Percentiles rank a stretch among this genome's conserved stretches.
These are phyloP conservation scores for Agrocybe praecox DNA, from an alignment of 768 basidiomycete genomes.

Conservation along the genomic window DNA sequence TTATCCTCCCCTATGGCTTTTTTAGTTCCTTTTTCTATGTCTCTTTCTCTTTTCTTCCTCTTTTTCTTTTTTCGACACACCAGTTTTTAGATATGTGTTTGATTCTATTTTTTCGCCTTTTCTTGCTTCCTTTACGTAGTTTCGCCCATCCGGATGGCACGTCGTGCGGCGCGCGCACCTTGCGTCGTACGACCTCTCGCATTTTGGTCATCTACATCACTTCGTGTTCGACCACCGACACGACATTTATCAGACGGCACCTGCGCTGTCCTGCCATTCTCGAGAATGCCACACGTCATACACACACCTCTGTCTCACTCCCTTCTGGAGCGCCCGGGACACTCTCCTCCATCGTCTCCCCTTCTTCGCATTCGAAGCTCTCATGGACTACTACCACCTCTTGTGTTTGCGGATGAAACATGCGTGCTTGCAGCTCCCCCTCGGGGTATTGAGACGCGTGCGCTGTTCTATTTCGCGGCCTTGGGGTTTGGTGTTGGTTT, in stretches of 20 bases:
- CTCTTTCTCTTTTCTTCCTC: conserved; percentile 3
- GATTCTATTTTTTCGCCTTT: neutral
- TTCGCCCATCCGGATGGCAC: neutral
- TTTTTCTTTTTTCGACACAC: conserved; percentile 3
- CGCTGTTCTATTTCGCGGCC: neutral
- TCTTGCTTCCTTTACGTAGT: neutral
- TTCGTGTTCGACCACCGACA: neutral
- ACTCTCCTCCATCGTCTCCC: too few species aligned
- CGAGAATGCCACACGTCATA: too few species aligned
- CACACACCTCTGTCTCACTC: neutral
- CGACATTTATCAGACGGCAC: neutral
- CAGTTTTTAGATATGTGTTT: neutral
- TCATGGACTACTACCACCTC: neutral
- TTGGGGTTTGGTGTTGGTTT: neutral
- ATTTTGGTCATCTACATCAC: neutral
- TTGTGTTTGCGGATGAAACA: neutral
- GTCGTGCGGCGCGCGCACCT: neutral
- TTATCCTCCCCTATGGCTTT: neutral
- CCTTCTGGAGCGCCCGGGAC: neutral
- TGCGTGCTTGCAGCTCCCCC: neutral
- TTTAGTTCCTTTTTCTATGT: neutral
- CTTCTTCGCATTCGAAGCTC: too few species aligned
- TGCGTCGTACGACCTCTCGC: neutral
- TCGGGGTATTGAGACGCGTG: neutral
- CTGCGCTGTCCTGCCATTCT: too few species aligned